Base-by-base conservation (phyloP, 208 protist genomes). In the Leishmania mexicana region DNA sequence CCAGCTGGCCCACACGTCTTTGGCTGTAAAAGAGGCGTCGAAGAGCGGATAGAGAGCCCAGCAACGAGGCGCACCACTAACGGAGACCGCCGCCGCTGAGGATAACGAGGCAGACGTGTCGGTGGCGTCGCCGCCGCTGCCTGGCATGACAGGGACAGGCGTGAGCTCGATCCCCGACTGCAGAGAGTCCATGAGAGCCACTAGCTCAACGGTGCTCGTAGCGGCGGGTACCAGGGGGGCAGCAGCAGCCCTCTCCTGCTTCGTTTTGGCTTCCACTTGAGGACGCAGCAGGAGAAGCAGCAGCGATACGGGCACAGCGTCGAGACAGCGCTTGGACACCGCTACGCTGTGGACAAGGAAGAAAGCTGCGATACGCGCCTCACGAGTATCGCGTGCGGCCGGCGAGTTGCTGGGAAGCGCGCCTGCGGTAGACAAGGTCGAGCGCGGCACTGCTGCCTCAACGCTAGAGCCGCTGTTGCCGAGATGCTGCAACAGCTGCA, bases 31-130 rank as follows among this genome's bases (percentile, higher is more conserved):
- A 21, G 67, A 79, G 57, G 40, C 72, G 70, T 92, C 89, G 81
- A 88, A 87, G 57, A 94, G 84, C 19, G 90, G 88, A 71, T 85
- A 85, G 24, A 94, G 72, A 71, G 85, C 86, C 90, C 88, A 93
- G 62, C 83, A 76, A 47, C 84, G 86, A 47, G 86, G 76, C 1
- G 73, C 85, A 53, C 88, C 85, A 21, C 51, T 80, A 28, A 88
- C 76, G 51, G 72, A 11, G 17, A 62, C 51, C 51, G 10, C 51
- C 15, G 72, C 72, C 49, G 13, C 72, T 76, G 72, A 54, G 51
- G 72, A n/a, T 21, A 42, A 38, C 28, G 68, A 74, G 28, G 45
- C 68, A 2, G 40, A 45, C 3, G 28, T 15, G 13, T 24, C 68
- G 51, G 38, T 38, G 40, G 68, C 45, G 31, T 76, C 72, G 1